phyloP scores from a whole-genome alignment of 768 basidiomycete species.

The Hygrocybe punicea region DNA sequence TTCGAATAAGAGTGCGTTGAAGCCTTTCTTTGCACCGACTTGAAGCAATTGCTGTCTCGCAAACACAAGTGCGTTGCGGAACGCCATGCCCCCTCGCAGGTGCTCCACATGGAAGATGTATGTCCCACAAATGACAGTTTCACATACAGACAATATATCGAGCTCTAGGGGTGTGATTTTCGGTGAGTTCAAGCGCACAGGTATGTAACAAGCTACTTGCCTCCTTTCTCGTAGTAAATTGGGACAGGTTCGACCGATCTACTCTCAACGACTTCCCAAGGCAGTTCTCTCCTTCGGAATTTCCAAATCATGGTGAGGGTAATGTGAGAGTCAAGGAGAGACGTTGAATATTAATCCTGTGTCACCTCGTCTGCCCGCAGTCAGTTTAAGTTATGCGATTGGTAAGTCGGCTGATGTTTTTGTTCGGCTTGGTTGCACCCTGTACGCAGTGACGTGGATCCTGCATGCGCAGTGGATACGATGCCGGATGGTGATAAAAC shows the following conservation, averaged over 20 bases:
- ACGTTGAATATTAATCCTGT: too few species aligned
- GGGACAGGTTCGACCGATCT: constrained; percentile 61
- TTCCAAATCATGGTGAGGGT: constrained; percentile 34
- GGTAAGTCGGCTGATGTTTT: too few species aligned
- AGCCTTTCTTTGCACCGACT: constrained; percentile 52
- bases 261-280: constrained; percentile 78
- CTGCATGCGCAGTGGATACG: too few species aligned
- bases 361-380: not conserved
- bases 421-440: too few species aligned
- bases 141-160: constrained; percentile 54
- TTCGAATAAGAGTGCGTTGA: constrained; percentile 63
- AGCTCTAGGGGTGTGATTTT: constrained; percentile 44
- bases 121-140: constrained; percentile 52
- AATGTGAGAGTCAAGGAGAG: constrained; percentile 2
- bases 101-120: constrained; percentile 61
- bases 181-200: not conserved
- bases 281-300: constrained; percentile 55
- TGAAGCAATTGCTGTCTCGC: constrained; percentile 62
- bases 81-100: constrained; percentile 42
- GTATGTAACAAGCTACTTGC: constrained; percentile 30
- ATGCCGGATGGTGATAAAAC: too few species aligned
- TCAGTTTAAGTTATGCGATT: too few species aligned
- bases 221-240: constrained; percentile 60
- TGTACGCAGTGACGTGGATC: too few species aligned
- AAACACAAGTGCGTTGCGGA: constrained; percentile 54